A percentile compares a stretch with the other conserved stretches of the same genome.
These are phyloP conservation scores for Aureobasidium mangrovei DNA, from an alignment of 2,329 filamentous ascomycete species.

Conservation along the genomic window DNA sequence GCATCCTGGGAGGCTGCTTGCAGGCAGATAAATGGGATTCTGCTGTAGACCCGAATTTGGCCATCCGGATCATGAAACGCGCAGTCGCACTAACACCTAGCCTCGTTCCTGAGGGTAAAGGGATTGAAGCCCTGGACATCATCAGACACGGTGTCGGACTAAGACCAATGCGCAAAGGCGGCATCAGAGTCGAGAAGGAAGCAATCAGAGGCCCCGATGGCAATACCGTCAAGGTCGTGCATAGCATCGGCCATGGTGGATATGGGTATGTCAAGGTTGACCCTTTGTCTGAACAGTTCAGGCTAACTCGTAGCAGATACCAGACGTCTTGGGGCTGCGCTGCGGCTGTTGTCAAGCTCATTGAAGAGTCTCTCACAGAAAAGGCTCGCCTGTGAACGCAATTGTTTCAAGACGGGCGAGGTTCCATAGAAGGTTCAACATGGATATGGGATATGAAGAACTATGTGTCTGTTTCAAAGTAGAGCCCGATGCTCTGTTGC, in stretches of 20 bases:
- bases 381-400: constrained; percentile 21
- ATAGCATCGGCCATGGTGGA: constrained; percentile 72
- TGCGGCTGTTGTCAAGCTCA: constrained; percentile 33
- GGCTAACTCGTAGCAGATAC: constrained; percentile 33
- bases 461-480: background rate
- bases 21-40: constrained; percentile 72
- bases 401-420: background rate
- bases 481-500: background rate
- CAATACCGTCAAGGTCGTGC: constrained; percentile 53
- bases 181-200: constrained; percentile 68
- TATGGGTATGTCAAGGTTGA: constrained; percentile 47
- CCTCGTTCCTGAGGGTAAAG: constrained; percentile 52
- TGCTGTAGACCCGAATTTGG: constrained; percentile 69
- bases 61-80: constrained; percentile 76
- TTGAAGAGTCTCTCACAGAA: constrained; percentile 25
- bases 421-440: background rate
- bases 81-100: constrained; percentile 55
- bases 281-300: background rate
- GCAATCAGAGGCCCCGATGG: constrained; percentile 42
- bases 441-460: background rate
- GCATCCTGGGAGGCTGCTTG: constrained; percentile 78
- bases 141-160: constrained; percentile 76
- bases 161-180: constrained; percentile 63
- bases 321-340: constrained; percentile 39
- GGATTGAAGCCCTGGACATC: constrained; percentile 64